phyloP scores from a whole-genome alignment of 305 asterid genomes.

The Striga hermonthica region DNA sequence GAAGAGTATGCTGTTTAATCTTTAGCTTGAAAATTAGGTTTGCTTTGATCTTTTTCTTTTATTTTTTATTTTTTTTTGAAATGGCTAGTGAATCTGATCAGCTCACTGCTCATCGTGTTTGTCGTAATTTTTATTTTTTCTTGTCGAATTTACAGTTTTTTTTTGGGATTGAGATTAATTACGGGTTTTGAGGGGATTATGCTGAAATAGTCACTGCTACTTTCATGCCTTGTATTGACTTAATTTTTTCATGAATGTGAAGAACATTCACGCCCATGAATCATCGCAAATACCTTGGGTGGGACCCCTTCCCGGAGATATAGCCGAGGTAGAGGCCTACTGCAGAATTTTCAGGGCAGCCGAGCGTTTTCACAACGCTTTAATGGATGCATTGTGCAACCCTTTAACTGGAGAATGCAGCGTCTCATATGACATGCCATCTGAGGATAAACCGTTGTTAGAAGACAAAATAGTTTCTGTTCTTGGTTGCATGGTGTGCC shows the following conservation, averaged over 20 bases:
- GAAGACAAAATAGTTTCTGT: conserved; percentile 92
- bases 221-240: conserved; percentile 30
- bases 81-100: conserved; percentile 16
- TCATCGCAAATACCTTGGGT: conserved; percentile 63
- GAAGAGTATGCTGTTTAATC: conserved; percentile 1
- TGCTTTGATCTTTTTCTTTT: not conserved
- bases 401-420: conserved; percentile 89
- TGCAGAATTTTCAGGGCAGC: conserved; percentile 96
- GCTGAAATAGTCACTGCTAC: not conserved
- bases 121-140: too few relatives aligned
- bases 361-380: conserved; percentile 78
- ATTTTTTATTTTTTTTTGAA: not conserved
- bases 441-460: conserved; percentile 70
- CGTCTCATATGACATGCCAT: conserved; percentile 77
- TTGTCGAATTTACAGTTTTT: not conserved
- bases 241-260: conserved; percentile 34
- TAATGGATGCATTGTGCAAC: conserved; percentile 89
- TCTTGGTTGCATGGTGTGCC: conserved; percentile 98
- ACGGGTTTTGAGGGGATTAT: not conserved
- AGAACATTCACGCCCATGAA: conserved; percentile 51
- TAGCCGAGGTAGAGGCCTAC: conserved; percentile 96
- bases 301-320: conserved; percentile 97
- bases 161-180: too few relatives aligned
- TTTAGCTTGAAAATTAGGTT: not conserved
- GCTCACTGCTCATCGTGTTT: not conserved